Percentiles rank a stretch among this genome's conserved stretches.
Evolutionary conservation across 495 filamentous ascomycete species (phyloP).

Genomic region (Talaromyces proteolyticus): DNA sequence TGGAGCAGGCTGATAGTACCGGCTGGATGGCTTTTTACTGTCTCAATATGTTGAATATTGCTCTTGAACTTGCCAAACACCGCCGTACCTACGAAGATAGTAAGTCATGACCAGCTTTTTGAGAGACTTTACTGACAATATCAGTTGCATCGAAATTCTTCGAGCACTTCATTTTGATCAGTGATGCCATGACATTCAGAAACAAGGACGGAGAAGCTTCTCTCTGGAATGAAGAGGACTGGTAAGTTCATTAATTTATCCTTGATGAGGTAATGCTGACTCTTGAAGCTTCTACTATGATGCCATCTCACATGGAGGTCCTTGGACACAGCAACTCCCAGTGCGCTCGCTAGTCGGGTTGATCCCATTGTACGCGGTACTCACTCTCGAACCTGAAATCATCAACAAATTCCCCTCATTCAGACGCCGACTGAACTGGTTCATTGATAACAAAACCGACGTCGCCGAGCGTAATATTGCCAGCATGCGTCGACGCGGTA

Average conservation of each 20-base stretch:
- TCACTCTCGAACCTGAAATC: conserved; percentile 88
- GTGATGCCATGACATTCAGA: conserved; percentile 93
- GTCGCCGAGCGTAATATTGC: conserved; percentile 89
- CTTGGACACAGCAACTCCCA: conserved; percentile 86
- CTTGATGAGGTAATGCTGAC: conserved; percentile 7
- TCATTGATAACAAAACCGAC: conserved; percentile 77
- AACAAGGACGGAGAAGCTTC: conserved; percentile 73
- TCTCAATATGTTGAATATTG: conserved; percentile 92
- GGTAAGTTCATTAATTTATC: conserved; percentile 25
- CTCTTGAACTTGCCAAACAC: conserved; percentile 89
- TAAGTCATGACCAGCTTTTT: conserved; percentile 9
- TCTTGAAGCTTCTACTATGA: conserved; percentile 81
- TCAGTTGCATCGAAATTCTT: conserved; percentile 92
- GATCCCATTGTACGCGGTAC: conserved; percentile 86
- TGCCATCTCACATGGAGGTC: conserved; percentile 91
- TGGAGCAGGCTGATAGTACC: conserved; percentile 95
- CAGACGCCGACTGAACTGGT: conserved; percentile 89
- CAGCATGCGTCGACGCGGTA: conserved; percentile 80
- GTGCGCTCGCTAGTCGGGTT: conserved; percentile 87
- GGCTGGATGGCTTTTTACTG: conserved; percentile 99
- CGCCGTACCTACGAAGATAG: conserved; percentile 94
- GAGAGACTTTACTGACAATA: conserved; percentile 8
- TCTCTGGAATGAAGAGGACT: conserved; percentile 91
- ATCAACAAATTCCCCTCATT: conserved; percentile 91
- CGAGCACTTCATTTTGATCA: conserved; percentile 96